A percentile compares a stretch with the other conserved stretches of the same genome.
Conservation (phyloP, 108 stramenopile genomes). For the Aureococcus anophagefferens region DNA sequence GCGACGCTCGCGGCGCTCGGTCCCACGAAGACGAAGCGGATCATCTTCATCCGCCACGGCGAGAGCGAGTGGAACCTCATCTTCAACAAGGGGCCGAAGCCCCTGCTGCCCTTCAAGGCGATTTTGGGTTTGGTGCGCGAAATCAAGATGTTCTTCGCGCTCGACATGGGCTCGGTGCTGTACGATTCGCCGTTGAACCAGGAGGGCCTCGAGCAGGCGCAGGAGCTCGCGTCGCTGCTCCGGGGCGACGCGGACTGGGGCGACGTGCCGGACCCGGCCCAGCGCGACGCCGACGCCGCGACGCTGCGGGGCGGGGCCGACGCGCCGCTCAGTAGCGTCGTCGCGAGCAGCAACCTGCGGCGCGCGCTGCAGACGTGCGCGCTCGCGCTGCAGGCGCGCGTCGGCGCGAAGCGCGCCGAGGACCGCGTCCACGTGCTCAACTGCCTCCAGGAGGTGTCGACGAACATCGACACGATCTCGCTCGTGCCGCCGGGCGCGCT, state of each 20-base stretch:
- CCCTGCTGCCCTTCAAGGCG: background rate
- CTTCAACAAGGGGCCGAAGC: background rate
- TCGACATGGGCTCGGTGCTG: background rate
- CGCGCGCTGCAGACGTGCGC: conserved; percentile 9
- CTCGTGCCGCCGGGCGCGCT: background rate
- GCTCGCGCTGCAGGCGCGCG: conserved; percentile 4
- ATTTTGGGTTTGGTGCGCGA: background rate
- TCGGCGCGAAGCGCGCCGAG: no score
- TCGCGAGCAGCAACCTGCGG: background rate
- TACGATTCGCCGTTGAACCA: conserved; percentile 12
- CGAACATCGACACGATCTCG: conserved; percentile 14
- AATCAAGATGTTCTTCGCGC: background rate
- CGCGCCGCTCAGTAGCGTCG: background rate
- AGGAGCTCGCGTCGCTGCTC: background rate
- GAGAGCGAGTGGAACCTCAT: background rate
- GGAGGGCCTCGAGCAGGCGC: conserved; percentile 17
- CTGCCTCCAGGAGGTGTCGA: conserved; percentile 13
- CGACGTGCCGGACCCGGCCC: background rate
- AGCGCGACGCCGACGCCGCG: background rate
- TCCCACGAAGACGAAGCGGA: background rate
- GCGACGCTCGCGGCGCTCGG: background rate
- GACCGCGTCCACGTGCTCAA: conserved; percentile 3
- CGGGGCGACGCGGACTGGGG: background rate
- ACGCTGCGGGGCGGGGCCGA: background rate
- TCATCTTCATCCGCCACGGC: background rate